Evolutionary conservation across 1,139 yeast genomes (phyloP).

Genomic region (Geotrichum australiense): DNA sequence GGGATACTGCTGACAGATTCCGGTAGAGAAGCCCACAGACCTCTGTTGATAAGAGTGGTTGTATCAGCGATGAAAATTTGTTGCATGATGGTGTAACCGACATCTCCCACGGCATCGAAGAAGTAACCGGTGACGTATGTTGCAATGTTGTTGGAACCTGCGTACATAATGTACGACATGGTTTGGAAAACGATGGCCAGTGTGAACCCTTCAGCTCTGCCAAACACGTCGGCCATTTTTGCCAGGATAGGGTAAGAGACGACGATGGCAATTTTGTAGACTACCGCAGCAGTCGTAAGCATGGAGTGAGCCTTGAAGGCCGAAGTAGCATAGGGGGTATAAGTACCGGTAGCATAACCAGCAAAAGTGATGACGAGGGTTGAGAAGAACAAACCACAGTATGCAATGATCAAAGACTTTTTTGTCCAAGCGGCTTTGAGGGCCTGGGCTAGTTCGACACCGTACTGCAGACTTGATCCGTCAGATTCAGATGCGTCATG

Average conservation of each 20-base stretch:
- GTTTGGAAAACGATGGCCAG: constrained; percentile 31
- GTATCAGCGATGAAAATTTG: constrained; percentile 39
- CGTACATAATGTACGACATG: constrained; percentile 33
- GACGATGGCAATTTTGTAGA: constrained; percentile 38
- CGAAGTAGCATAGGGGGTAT: constrained; percentile 39
- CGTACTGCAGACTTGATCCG: constrained; percentile 11
- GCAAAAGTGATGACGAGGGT: constrained; percentile 39
- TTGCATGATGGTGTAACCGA: constrained; percentile 36
- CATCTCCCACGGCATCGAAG: constrained; percentile 35
- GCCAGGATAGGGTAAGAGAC: constrained; percentile 39
- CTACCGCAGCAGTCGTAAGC: constrained; percentile 38
- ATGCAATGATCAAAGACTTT: constrained; percentile 24
- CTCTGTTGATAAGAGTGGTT: constrained; percentile 36
- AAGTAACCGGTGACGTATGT: constrained; percentile 34
- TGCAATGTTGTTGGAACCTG: constrained; percentile 31
- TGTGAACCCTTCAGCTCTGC: constrained; percentile 38
- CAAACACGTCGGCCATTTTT: constrained; percentile 37
- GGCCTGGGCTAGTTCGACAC: constrained; percentile 16
- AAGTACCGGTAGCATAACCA: constrained; percentile 35
- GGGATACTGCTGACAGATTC: constrained; percentile 17
- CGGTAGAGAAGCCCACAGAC: constrained; percentile 25
- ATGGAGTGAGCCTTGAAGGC: constrained; percentile 36
- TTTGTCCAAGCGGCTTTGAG: constrained; percentile 24
- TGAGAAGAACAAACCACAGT: constrained; percentile 34
- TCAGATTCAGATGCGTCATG: constrained; percentile 6